A percentile compares a stretch with the other conserved stretches of the same genome.
Evolutionary conservation across 2,329 filamentous ascomycete genomes (phyloP).

Genomic region (Penicillium sp.): DNA sequence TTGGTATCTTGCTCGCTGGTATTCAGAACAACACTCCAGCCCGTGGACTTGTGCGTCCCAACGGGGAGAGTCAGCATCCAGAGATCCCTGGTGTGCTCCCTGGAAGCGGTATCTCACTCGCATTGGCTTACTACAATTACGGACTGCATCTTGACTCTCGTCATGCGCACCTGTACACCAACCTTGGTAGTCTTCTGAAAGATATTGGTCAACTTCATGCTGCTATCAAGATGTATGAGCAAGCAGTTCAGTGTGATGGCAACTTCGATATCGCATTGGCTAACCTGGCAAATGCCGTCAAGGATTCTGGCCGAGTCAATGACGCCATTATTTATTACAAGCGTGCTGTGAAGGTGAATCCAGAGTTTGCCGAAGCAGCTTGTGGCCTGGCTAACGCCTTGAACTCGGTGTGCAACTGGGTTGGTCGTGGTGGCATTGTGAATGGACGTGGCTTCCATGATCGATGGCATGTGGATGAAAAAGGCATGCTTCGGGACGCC

Average conservation of each 20-base stretch:
- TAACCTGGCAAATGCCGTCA: conserved; percentile 95
- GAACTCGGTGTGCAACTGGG: conserved; percentile 96
- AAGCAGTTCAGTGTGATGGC: conserved; percentile 87
- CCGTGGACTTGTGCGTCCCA: conserved; percentile 35
- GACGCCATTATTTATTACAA: conserved; percentile 93
- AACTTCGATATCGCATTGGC: conserved; percentile 96
- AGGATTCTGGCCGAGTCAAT: conserved; percentile 87
- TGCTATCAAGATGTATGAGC: conserved; percentile 96
- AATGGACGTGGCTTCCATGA: conserved; percentile 73
- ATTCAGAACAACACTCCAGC: conserved; percentile 69
- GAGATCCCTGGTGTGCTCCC: conserved; percentile 75
- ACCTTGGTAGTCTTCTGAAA: conserved; percentile 90
- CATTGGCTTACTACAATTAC: conserved; percentile 93
- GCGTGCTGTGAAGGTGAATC: conserved; percentile 85
- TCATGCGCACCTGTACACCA: conserved; percentile 96
- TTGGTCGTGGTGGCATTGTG: conserved; percentile 80
- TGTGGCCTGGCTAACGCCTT: conserved; percentile 92
- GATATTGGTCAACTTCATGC: conserved; percentile 90
- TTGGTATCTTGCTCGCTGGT: conserved; percentile 92
- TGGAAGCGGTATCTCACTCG: conserved; percentile 83
- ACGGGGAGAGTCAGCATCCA: conserved; percentile 43
- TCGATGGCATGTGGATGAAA: conserved; percentile 88
- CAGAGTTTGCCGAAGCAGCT: conserved; percentile 94
- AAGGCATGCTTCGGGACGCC: conserved; percentile 78
- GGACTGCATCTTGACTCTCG: conserved; percentile 81